Evolutionary conservation across 495 filamentous ascomycete species (phyloP).

Genomic region (Xylaria sp.): DNA sequence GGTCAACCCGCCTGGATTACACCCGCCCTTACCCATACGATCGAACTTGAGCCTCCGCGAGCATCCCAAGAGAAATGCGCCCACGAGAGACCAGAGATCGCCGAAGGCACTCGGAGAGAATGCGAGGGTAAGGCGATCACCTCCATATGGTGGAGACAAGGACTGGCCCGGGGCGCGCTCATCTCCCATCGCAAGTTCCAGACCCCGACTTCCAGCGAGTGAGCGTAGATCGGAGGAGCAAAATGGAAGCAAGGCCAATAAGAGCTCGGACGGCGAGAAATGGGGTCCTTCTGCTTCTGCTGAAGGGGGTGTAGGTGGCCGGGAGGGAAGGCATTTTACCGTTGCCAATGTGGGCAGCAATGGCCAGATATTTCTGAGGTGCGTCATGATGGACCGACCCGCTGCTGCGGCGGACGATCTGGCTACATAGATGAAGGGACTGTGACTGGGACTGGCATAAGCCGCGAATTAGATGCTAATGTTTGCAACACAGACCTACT

Average conservation of each 20-base stretch:
- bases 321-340: constrained; percentile 81
- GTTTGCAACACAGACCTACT: constrained; percentile 57
- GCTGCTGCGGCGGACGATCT: background rate
- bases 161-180: constrained; percentile 39
- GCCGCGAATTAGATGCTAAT: constrained; percentile 21
- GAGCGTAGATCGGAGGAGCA: constrained; percentile 49
- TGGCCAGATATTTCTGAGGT: constrained; percentile 94
- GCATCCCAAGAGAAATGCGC: constrained; percentile 25
- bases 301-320: constrained; percentile 58
- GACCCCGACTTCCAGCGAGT: constrained; percentile 51
- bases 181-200: constrained; percentile 39
- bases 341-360: constrained; percentile 95
- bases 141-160: constrained; percentile 22
- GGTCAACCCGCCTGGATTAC: constrained; percentile 32
- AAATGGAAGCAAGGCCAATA: constrained; percentile 45
- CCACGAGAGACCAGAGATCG: constrained; percentile 30
- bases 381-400: constrained; percentile 45
- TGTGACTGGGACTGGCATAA: background rate
- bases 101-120: constrained; percentile 29
- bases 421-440: background rate
- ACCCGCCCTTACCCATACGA: constrained; percentile 34
- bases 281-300: constrained; percentile 57
- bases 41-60: constrained; percentile 36
- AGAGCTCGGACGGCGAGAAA: constrained; percentile 47
- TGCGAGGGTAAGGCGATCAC: constrained; percentile 34